Evolutionary conservation across 129 eudicot genomes (phyloP), one percentile per base, ranked within the genome.

Genomic region (Chrysanthemum lavandulifolium): DNA sequence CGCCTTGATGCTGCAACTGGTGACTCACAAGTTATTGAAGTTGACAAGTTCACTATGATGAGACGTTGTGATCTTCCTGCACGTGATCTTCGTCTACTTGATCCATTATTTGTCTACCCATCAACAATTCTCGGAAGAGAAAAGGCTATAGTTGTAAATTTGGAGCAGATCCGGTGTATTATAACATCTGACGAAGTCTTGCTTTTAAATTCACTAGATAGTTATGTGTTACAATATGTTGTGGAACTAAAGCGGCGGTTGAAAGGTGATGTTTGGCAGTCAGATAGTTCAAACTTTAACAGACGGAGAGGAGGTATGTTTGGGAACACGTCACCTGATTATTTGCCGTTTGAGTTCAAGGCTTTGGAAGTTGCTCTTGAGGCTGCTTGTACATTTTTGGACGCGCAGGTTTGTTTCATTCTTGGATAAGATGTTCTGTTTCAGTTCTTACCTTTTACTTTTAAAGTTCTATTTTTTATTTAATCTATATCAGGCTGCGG

Each of bases 361-460:
- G 99, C 97, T 40, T 84, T 95, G 64, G 97, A 95, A 90, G 96
- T 95, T 72, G 97, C 99, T 79, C 81, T 95, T 73, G 97, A 95
- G 74, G 94, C 97, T 75, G 96, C 97, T 63, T 95, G 96, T 76
- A 88, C 97, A 12, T 88, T 83, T 86, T 84, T 95, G 54, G 99
- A 90, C 69, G 69, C 97, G 27, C 97, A 90, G 97, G 99, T 94
- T 75, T 13, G 71, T 83, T 67, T 23, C 9, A 65, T 72, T 14
- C 11, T 49, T 27, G 57, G 23, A 48, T 45, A 58, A 27, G 15
- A 16, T 9, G 15, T 43, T 12, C n/a, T 65, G 55, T 66, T 55
- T 25, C 18, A 4, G 57, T 13, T 15, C n/a, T 51, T 51, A 13
- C 23, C 11, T 56, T 10, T 16, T 10, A 58, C 11, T 19, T 19